These are phyloP conservation scores for Marasmius sp. DNA, from an alignment of 1,284 basidiomycete genomes.

Conservation along the genomic window DNA sequence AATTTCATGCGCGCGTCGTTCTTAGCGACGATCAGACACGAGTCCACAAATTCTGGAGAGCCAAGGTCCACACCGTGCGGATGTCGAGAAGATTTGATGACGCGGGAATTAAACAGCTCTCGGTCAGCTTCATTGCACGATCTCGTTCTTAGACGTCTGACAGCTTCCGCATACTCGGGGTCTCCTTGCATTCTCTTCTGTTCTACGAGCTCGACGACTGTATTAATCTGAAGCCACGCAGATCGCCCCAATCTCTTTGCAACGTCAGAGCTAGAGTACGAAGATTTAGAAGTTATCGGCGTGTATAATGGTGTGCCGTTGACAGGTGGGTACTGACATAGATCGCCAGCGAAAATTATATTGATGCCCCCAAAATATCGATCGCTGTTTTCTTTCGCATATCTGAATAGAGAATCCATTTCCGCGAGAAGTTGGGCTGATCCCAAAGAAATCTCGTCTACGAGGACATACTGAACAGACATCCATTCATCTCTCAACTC, in stretches of 20 bases:
- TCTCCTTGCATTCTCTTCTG: constrained; percentile 31
- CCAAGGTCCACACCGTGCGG: constrained; percentile 24
- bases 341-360: constrained; percentile 32
- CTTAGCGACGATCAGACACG: constrained; percentile 25
- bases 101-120: constrained; percentile 26
- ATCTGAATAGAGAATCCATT: constrained; percentile 22
- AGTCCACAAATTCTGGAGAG: constrained; percentile 5
- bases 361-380: constrained; percentile 30
- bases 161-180: constrained; percentile 23
- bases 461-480: constrained; percentile 17
- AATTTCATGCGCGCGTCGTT: too few species aligned
- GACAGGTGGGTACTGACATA: constrained; percentile 15
- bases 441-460: constrained; percentile 33
- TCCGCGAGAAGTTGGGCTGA: constrained; percentile 20
- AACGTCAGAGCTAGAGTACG: constrained; percentile 17
- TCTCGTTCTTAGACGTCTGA: constrained; percentile 21
- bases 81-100: constrained; percentile 17
- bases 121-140: constrained; percentile 25
- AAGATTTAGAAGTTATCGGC: constrained; percentile 17
- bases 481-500: constrained; percentile 11
- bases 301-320: constrained; percentile 24
- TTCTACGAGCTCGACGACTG: constrained; percentile 23
- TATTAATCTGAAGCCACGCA: constrained; percentile 27
- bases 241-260: constrained; percentile 21
- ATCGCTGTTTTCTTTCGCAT: constrained; percentile 21